Conservation (phyloP, 306 rosid species). For the Abrus pulchellus region DNA sequence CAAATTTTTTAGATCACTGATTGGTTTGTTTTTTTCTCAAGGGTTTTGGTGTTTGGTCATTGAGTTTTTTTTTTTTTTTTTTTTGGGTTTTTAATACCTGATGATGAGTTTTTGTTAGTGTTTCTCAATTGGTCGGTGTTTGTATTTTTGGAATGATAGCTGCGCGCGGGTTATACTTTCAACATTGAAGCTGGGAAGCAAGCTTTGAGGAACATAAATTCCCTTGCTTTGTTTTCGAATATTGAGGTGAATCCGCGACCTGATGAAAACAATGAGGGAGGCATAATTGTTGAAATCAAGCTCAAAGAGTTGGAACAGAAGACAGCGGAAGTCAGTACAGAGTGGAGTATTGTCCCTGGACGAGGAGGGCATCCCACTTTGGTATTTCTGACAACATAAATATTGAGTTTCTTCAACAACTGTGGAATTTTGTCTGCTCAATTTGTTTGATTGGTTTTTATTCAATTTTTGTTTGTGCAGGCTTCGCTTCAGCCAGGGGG, state of each 20-base stretch:
- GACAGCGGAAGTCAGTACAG: conserved; percentile 93
- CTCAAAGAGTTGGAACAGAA: conserved; percentile 92
- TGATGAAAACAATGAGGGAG: conserved; percentile 94
- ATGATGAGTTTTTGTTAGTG: background rate
- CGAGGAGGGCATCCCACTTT: conserved; percentile 92
- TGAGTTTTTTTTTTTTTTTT: conserved; percentile 30
- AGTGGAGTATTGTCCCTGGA: conserved; percentile 98
- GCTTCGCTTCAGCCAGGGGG: conserved; percentile 99
- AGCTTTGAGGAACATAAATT: conserved; percentile 90
- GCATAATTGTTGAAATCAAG: conserved; percentile 91
- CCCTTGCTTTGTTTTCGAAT: conserved; percentile 90
- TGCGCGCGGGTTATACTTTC: conserved; percentile 80
- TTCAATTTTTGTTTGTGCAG: conserved; percentile 55
- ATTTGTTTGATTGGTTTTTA: conserved; percentile 39
- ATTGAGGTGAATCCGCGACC: conserved; percentile 98
- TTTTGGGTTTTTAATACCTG: background rate
- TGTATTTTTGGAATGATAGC: conserved; percentile 59
- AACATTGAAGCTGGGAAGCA: conserved; percentile 98
- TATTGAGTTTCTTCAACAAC: background rate
- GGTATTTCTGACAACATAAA: conserved; percentile 56
- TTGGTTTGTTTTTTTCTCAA: background rate
- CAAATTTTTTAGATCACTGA: background rate
- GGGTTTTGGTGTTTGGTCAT: conserved; percentile 18
- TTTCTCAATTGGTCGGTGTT: conserved; percentile 50
- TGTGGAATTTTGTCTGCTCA: background rate